These are phyloP conservation scores for Pisolithus sp. DNA, from an alignment of 768 basidiomycete genomes.

Conservation along the genomic window DNA sequence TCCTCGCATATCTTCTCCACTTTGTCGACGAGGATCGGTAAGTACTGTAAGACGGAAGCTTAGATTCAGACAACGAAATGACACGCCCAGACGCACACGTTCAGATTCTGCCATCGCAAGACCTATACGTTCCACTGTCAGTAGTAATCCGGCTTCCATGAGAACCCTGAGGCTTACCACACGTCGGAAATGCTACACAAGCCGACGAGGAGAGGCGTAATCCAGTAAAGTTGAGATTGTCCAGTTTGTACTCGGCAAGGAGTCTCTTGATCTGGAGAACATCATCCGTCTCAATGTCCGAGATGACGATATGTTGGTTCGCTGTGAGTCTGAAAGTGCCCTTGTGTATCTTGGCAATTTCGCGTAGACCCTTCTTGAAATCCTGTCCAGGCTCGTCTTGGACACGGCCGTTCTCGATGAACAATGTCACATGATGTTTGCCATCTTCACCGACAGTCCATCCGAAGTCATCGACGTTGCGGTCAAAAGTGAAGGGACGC, in stretches of 20 bases:
- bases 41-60: constrained; percentile 54
- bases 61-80: constrained; percentile 24
- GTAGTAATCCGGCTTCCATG: background rate
- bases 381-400: constrained; percentile 85
- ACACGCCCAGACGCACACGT: constrained; percentile 35
- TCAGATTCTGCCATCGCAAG: constrained; percentile 79
- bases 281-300: constrained; percentile 73
- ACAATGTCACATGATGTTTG: constrained; percentile 84
- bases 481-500: constrained; percentile 73
- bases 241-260: constrained; percentile 80
- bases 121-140: constrained; percentile 27
- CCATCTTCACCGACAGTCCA: constrained; percentile 88
- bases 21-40: constrained; percentile 89
- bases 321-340: constrained; percentile 90
- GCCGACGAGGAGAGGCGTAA: constrained; percentile 87
- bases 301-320: constrained; percentile 89
- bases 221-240: constrained; percentile 74
- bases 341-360: constrained; percentile 93
- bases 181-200: constrained; percentile 97
- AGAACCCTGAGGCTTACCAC: constrained; percentile 40
- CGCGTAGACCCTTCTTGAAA: constrained; percentile 88
- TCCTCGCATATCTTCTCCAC: constrained; percentile 94
- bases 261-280: constrained; percentile 71
- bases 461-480: constrained; percentile 91
- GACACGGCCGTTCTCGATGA: constrained; percentile 97